A percentile compares a stretch with the other conserved stretches of the same genome.
Conservation (phyloP, 306 rosid species). For the Cicer arietinum region DNA sequence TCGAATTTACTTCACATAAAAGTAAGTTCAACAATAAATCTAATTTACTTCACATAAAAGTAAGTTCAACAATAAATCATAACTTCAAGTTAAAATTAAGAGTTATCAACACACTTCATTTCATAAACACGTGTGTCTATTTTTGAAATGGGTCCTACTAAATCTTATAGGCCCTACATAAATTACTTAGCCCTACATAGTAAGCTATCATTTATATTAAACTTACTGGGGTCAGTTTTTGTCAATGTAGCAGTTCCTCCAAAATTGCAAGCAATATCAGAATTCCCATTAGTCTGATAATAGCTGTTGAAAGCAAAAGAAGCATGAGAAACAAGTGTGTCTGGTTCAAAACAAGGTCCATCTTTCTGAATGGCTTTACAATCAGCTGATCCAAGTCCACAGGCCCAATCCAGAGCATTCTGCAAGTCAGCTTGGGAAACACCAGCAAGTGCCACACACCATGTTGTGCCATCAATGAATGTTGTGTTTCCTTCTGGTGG, state of each 20-base stretch:
- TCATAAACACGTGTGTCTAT: no score
- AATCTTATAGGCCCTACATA: no score
- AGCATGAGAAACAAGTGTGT: constrained; percentile 87
- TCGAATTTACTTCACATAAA: no score
- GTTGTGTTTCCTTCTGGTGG: constrained; percentile 98
- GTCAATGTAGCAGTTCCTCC: constrained; percentile 86
- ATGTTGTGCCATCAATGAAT: constrained; percentile 81
- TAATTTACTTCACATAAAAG: no score
- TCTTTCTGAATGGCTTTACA: constrained; percentile 71
- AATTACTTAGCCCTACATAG: no score
- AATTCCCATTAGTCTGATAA: constrained; percentile 85
- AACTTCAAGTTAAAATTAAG: neutral
- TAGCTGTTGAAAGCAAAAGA: constrained; percentile 86
- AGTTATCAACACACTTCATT: no score
- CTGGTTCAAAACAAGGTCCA: constrained; percentile 71
- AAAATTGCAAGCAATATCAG: constrained; percentile 94
- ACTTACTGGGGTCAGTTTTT: constrained; percentile 68
- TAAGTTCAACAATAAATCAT: no score
- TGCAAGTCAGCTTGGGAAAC: constrained; percentile 81
- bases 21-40: no score
- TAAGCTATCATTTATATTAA: neutral
- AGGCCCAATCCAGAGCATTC: constrained; percentile 97
- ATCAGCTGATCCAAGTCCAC: constrained; percentile 81
- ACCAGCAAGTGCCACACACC: constrained; percentile 89
- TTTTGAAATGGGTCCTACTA: no score